Conservation (phyloP, 768 basidiomycete species). For the Auricularia sp. region DNA sequence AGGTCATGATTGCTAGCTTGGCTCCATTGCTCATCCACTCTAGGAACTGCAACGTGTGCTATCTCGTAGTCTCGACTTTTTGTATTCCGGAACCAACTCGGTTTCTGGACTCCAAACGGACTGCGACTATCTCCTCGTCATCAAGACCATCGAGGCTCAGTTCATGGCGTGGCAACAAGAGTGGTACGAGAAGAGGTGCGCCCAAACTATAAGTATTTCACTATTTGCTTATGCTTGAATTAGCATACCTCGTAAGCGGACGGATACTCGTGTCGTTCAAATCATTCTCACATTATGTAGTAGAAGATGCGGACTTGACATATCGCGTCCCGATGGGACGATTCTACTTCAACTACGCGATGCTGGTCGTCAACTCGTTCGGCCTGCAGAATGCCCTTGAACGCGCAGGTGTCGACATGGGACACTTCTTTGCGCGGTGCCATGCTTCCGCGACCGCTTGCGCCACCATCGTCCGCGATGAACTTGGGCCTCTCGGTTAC, state of each 20-base stretch:
- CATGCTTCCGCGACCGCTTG: conserved; percentile 62
- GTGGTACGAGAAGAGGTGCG: conserved; percentile 18
- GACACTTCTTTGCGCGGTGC: conserved; percentile 75
- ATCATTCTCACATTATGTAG: conserved; percentile 16
- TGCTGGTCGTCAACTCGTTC: conserved; percentile 89
- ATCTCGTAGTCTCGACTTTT: conserved; percentile 77
- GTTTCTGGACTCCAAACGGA: conserved; percentile 75
- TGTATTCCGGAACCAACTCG: conserved; percentile 58
- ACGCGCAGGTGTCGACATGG: conserved; percentile 56
- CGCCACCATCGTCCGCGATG: conserved; percentile 64
- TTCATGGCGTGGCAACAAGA: conserved; percentile 53
- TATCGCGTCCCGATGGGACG: conserved; percentile 42
- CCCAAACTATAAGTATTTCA: background rate
- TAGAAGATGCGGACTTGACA: conserved; percentile 17
- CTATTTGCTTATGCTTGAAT: background rate
- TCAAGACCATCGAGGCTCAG: conserved; percentile 78
- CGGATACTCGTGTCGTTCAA: conserved; percentile 12
- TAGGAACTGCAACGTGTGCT: conserved; percentile 84
- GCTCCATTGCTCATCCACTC: conserved; percentile 6
- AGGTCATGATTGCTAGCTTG: conserved; percentile 19
- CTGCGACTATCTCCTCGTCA: conserved; percentile 75
- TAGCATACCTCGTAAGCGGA: background rate
- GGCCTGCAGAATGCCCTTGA: conserved; percentile 95
- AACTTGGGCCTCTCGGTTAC: conserved; percentile 64
- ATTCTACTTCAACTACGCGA: conserved; percentile 79